These are phyloP conservation scores for Spergularia marina DNA, from an alignment of 148 eudicot genomes.

Conservation along the genomic window DNA sequence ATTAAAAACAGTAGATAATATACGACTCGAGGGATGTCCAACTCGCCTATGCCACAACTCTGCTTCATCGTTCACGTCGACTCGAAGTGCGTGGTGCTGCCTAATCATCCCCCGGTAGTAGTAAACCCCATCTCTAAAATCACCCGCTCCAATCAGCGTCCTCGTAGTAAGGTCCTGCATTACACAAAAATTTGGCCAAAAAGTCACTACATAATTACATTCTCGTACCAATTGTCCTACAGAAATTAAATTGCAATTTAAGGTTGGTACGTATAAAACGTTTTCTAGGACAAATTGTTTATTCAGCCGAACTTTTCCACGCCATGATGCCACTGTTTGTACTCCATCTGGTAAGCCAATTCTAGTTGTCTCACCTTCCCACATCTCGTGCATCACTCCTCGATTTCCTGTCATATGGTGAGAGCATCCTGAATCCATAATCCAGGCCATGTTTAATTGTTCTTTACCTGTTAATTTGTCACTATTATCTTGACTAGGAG, in stretches of 20 bases:
- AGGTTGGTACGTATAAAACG: background rate
- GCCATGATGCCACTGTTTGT: background rate
- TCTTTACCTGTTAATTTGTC: too few relatives aligned
- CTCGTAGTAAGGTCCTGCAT: constrained; percentile 7
- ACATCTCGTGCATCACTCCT: background rate
- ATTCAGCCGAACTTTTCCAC: background rate
- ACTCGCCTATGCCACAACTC: background rate
- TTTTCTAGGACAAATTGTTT: background rate
- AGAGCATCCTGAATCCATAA: background rate
- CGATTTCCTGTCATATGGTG: background rate
- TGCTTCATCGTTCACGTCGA: too few relatives aligned
- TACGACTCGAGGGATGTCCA: background rate
- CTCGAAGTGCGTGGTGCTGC: background rate
- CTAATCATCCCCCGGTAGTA: background rate
- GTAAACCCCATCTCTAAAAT: background rate
- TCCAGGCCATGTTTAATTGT: background rate
- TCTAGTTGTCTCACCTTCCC: background rate
- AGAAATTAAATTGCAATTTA: background rate
- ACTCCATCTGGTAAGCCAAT: background rate
- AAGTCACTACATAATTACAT: background rate
- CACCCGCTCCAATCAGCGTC: constrained; percentile 11
- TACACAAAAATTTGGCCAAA: background rate
- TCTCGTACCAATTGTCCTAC: background rate
- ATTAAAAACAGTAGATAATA: background rate
- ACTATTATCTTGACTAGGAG: too few relatives aligned